Conservation (phyloP, 257 asterid species). For the Solanum clarkiae region DNA sequence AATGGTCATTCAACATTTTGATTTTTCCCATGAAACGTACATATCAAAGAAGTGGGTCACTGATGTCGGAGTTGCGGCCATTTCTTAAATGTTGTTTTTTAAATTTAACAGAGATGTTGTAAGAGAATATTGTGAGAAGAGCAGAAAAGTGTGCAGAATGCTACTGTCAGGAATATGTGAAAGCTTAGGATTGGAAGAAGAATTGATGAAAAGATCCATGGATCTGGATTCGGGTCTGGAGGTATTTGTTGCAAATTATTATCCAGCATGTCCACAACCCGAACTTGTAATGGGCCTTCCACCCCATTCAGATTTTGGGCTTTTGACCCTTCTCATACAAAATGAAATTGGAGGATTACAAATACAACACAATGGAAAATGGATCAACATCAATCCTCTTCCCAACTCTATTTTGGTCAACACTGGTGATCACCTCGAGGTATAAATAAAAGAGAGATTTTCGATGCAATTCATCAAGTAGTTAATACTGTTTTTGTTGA, state of each 20-base stretch:
- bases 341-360: slow-evolving; percentile 57
- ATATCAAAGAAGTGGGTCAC: too few relatives aligned
- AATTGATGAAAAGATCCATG: slow-evolving; percentile 19
- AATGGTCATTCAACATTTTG: too few relatives aligned
- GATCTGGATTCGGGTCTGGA: slow-evolving; percentile 30
- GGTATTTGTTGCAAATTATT: slow-evolving; percentile 38
- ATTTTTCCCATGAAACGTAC: too few relatives aligned
- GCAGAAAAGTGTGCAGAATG: slow-evolving; percentile 18
- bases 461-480: not conserved
- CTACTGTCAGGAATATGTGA: slow-evolving; percentile 35
- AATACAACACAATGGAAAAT: slow-evolving; percentile 41
- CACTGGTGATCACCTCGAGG: slow-evolving; percentile 28
- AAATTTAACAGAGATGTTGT: slow-evolving; percentile 18
- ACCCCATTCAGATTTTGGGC: slow-evolving; percentile 78
- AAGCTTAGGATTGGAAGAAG: slow-evolving; percentile 44
- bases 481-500: not conserved
- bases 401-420: slow-evolving; percentile 61
- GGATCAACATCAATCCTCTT: slow-evolving; percentile 38
- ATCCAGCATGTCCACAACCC: slow-evolving; percentile 68
- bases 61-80: too few relatives aligned
- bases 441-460: not conserved
- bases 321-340: slow-evolving; percentile 52
- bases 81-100: too few relatives aligned
- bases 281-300: slow-evolving; percentile 55
- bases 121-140: slow-evolving; percentile 28